Conservation (phyloP, 2,329 filamentous ascomycete genomes). For the Ilyonectria robusta region DNA sequence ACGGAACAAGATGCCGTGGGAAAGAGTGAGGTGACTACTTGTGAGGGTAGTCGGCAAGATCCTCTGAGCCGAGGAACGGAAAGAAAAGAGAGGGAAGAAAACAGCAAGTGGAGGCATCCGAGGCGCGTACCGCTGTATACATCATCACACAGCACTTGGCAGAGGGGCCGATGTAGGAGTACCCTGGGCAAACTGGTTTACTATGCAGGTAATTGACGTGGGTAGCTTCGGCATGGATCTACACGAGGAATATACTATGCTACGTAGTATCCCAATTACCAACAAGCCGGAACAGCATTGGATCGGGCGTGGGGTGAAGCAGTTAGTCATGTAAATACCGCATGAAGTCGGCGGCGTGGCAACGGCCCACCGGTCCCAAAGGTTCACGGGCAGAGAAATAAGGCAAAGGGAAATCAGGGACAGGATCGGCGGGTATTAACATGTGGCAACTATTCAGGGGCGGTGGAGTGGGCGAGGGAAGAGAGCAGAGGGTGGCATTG, state of each 20-base stretch:
- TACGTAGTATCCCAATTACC: no score
- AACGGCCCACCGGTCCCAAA: slow-evolving; percentile 20
- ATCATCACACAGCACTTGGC: slow-evolving; percentile 2
- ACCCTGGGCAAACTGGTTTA: background rate
- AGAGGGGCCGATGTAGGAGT: slow-evolving; percentile 33
- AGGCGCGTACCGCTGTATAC: background rate
- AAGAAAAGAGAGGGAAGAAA: slow-evolving; percentile 5
- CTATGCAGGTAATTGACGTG: slow-evolving; percentile 12
- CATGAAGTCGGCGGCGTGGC: slow-evolving; percentile 12
- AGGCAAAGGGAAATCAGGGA: background rate
- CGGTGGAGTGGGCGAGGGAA: background rate
- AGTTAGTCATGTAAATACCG: background rate
- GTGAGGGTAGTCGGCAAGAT: background rate
- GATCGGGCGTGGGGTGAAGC: background rate
- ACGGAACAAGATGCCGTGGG: background rate
- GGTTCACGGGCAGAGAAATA: background rate
- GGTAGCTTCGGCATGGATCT: background rate
- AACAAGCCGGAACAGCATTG: no score
- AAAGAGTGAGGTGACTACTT: slow-evolving; percentile 4
- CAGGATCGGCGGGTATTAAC: background rate
- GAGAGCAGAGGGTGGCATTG: no score
- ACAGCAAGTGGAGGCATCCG: slow-evolving; percentile 2
- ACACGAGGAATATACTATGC: no score
- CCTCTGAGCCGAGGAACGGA: background rate
- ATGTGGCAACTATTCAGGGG: background rate